Evolutionary conservation across 805 yeast genomes (phyloP), one percentile per base, ranked within the genome.

Genomic region (Pichia manshurica): DNA sequence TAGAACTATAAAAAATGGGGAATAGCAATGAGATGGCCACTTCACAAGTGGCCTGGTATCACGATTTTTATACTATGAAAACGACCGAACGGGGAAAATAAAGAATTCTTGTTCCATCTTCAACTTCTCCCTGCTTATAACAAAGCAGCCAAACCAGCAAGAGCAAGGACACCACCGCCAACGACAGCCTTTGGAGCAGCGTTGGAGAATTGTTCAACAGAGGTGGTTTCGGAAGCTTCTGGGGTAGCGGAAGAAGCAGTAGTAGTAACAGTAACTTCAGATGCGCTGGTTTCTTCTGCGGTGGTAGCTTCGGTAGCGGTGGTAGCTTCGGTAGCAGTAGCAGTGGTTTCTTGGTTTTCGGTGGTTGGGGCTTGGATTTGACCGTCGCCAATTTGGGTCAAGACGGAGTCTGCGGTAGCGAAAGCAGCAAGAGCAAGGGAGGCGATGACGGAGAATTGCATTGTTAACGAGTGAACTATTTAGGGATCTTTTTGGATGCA

Each of bases 381-480:
- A 59, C 83, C 83, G 53, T 79, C 84, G 58, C 73, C 72, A 50
- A 79, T 78, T 67, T 78, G 84, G 54, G 79, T 69, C 47, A 79
- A 60, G 42, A 67, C 76, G 49, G 40, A 9, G 29, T 42, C 56
- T 44, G 61, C 70, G 46, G 61, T 66, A 42, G 59, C 60, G 40
- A 68, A 57, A 51, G 69, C 66, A 54, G 59, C 54, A 39, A 65
- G 54, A 34, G 66, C 51, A 37, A 65, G 50, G 36, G 62, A 48
- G 41, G 51, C 36, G 39, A 52, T 52, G 43, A 50, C 43, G 3
- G 53, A 44, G 44, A 55, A 53, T 55, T 56, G 53, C 60, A 56
- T 56, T 53, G n/a, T 53, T 22, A 54, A 32, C 41, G 50, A 46
- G 28, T 23, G 42, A 15, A 45, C 22, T 17, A 16, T 29, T 19